A percentile compares a stretch with the other conserved stretches of the same genome.
Evolutionary conservation across 805 yeast species (phyloP).

Genomic region (Peterozyma toletana): DNA sequence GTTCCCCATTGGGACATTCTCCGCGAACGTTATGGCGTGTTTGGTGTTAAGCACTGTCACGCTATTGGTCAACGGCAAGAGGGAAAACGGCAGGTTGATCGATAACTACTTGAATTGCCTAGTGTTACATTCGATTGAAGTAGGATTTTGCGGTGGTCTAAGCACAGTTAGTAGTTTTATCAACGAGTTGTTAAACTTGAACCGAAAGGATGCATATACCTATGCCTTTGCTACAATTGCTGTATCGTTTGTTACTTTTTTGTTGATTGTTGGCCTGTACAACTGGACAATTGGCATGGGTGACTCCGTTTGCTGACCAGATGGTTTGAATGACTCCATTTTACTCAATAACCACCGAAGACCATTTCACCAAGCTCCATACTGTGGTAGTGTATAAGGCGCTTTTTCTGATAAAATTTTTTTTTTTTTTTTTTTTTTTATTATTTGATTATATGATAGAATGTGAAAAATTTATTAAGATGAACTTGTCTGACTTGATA

Average conservation of each 20-base stretch:
- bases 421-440: neutral
- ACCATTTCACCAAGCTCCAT: no score
- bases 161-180: slow-evolving; percentile 77
- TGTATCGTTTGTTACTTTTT: slow-evolving; percentile 4
- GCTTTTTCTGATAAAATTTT: neutral
- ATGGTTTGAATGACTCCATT: no score
- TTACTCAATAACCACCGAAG: no score
- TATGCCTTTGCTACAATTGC: slow-evolving; percentile 6
- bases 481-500: no score
- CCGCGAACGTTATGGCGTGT: slow-evolving; percentile 35
- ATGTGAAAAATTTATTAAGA: neutral
- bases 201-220: slow-evolving; percentile 4
- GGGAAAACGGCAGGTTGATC: slow-evolving; percentile 20
- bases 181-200: slow-evolving; percentile 47
- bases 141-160: slow-evolving; percentile 66
- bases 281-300: slow-evolving; percentile 55
- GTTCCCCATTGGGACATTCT: slow-evolving; percentile 47
- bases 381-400: neutral
- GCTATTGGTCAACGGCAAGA: slow-evolving; percentile 37
- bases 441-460: neutral
- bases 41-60: slow-evolving; percentile 34
- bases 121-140: slow-evolving; percentile 43
- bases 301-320: slow-evolving; percentile 1
- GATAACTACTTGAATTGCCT: slow-evolving; percentile 34
- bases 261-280: slow-evolving; percentile 60